A percentile compares a stretch with the other conserved stretches of the same genome.
These are phyloP conservation scores for Colletotrichum tamarilloi DNA, from an alignment of 2,329 filamentous ascomycete species.

Conservation along the genomic window DNA sequence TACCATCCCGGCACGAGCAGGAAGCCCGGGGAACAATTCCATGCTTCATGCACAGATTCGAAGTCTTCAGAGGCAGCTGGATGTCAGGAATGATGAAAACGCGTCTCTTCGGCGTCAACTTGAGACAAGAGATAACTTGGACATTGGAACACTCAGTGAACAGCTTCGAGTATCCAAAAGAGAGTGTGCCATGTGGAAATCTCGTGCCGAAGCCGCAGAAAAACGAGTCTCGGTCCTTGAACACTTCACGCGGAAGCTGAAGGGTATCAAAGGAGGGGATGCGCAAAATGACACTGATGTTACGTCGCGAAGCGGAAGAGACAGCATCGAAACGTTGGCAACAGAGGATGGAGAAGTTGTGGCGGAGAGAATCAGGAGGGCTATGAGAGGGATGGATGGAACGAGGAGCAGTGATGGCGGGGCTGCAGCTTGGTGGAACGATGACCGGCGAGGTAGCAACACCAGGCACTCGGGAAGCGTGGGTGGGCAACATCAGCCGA, in stretches of 20 bases:
- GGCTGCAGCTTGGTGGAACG: slow-evolving; percentile 35
- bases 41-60: slow-evolving; percentile 61
- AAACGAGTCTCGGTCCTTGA: slow-evolving; percentile 60
- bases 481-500: neutral
- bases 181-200: slow-evolving; percentile 62
- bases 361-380: slow-evolving; percentile 7
- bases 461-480: neutral
- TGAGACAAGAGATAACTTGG: slow-evolving; percentile 54
- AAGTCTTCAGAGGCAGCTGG: slow-evolving; percentile 59
- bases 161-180: slow-evolving; percentile 56
- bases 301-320: neutral
- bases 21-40: slow-evolving; percentile 44
- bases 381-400: slow-evolving; percentile 20
- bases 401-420: slow-evolving; percentile 26
- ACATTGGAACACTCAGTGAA: slow-evolving; percentile 59
- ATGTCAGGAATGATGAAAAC: slow-evolving; percentile 57
- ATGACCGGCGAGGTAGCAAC: neutral
- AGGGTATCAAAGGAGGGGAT: slow-evolving; percentile 42
- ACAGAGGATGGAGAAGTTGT: slow-evolving; percentile 20
- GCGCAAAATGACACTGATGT: slow-evolving; percentile 8
- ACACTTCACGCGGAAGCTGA: slow-evolving; percentile 50
- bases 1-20: slow-evolving; percentile 10
- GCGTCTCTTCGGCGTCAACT: slow-evolving; percentile 57
- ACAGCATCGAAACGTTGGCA: neutral
- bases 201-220: slow-evolving; percentile 67